phyloP scores from a whole-genome alignment of 2,329 filamentous ascomycete species.

The Pezicula carpinea region DNA sequence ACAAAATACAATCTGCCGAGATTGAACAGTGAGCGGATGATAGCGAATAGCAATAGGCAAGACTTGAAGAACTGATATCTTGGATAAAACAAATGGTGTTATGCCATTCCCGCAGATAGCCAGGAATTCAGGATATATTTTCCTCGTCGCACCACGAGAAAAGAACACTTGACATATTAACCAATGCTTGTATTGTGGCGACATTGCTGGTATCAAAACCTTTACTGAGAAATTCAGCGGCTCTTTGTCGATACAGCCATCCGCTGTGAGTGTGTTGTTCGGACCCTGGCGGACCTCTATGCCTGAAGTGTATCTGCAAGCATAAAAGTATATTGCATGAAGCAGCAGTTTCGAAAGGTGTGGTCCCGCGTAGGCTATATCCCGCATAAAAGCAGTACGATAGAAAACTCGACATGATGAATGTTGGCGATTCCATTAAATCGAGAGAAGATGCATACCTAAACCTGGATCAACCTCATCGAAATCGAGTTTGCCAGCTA shows the following conservation, averaged over 20 bases:
- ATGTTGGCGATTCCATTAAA: slow-evolving; percentile 37
- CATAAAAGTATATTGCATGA: slow-evolving; percentile 30
- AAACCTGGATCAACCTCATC: slow-evolving; percentile 25
- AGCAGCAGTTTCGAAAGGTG: slow-evolving; percentile 32
- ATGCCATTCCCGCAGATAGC: slow-evolving; percentile 50
- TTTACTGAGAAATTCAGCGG: slow-evolving; percentile 40
- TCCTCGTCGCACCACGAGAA: slow-evolving; percentile 44
- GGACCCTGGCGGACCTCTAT: slow-evolving; percentile 17
- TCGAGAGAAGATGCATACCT: slow-evolving; percentile 32
- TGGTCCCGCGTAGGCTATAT: slow-evolving; percentile 28
- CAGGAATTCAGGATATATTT: slow-evolving; percentile 50
- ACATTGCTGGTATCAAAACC: slow-evolving; percentile 44
- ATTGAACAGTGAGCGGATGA: too few relatives aligned
- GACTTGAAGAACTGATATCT: too few relatives aligned
- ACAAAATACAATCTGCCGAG: too few relatives aligned
- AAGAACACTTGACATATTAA: slow-evolving; percentile 45
- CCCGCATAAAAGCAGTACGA: slow-evolving; percentile 33
- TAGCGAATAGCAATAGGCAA: too few relatives aligned
- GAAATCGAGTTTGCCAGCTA: slow-evolving; percentile 41
- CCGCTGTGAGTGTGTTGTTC: slow-evolving; percentile 17
- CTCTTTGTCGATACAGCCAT: slow-evolving; percentile 28
- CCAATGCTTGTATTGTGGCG: slow-evolving; percentile 47
- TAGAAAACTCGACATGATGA: slow-evolving; percentile 34
- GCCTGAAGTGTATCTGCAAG: slow-evolving; percentile 23
- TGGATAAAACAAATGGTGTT: too few relatives aligned